Evolutionary conservation across 2,329 filamentous ascomycete species (phyloP).

Genomic region (Exophiala sideris): DNA sequence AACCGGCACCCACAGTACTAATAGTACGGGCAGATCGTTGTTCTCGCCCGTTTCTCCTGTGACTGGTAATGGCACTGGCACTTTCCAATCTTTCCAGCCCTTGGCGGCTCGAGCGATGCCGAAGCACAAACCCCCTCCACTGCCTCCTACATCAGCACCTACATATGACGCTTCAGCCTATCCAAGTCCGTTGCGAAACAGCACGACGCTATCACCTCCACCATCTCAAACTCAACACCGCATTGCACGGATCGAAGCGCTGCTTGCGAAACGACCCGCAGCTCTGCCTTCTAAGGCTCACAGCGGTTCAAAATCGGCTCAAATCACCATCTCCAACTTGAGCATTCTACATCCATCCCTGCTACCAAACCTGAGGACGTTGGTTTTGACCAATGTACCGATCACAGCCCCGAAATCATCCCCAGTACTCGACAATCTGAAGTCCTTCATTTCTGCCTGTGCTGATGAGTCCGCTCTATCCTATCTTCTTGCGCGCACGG

Average conservation of each 20-base stretch:
- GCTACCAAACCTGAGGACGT: constrained; percentile 52
- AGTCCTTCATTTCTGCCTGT: constrained; percentile 55
- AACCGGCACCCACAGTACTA: constrained; percentile 24
- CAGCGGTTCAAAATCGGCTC: constrained; percentile 20
- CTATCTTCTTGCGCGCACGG: constrained; percentile 50
- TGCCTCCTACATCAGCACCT: background rate
- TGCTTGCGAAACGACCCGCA: constrained; percentile 39
- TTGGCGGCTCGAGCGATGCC: constrained; percentile 4
- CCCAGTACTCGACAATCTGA: constrained; percentile 44
- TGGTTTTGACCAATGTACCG: constrained; percentile 58
- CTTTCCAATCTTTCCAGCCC: constrained; percentile 9
- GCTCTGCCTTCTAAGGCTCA: constrained; percentile 6
- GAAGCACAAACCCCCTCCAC: background rate
- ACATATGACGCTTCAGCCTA: background rate
- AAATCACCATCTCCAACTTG: constrained; percentile 32
- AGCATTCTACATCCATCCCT: constrained; percentile 52
- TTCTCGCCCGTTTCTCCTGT: constrained; percentile 22
- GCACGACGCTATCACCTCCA: background rate
- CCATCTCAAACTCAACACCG: constrained; percentile 23
- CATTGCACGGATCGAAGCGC: constrained; percentile 35
- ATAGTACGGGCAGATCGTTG: constrained; percentile 20
- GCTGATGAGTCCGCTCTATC: constrained; percentile 55
- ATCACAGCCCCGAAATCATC: constrained; percentile 41
- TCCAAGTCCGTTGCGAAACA: background rate
- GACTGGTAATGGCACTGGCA: constrained; percentile 8